Evolutionary conservation across 768 basidiomycete species (phyloP).

Genomic region (Russula olivacea): DNA sequence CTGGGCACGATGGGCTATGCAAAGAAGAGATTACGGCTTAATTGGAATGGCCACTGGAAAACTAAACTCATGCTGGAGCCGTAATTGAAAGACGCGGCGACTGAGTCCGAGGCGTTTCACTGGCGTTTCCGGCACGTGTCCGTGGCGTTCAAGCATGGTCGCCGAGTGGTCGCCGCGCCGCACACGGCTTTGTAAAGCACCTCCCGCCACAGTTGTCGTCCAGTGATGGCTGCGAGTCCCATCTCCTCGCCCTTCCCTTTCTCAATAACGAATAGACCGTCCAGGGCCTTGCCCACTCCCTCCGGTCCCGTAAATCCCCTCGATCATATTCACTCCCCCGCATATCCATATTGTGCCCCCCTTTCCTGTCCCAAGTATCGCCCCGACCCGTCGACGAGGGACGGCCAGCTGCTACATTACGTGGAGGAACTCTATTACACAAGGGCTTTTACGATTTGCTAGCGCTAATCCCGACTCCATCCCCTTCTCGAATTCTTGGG

Average conservation of each 20-base stretch:
- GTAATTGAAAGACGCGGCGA: neutral
- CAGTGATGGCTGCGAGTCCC: neutral
- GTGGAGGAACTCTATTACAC: constrained; percentile 70
- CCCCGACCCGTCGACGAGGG: constrained; percentile 35
- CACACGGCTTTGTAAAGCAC: neutral
- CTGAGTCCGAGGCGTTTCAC: neutral
- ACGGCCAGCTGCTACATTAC: constrained; percentile 45
- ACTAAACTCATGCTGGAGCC: neutral
- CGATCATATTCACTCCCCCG: constrained; percentile 16
- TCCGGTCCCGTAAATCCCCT: constrained; percentile 10
- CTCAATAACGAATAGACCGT: constrained; percentile 8
- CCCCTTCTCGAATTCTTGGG: constrained; percentile 64
- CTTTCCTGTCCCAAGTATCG: constrained; percentile 30
- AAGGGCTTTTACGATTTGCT: constrained; percentile 88
- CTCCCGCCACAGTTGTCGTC: neutral
- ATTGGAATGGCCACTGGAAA: neutral
- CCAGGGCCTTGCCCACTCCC: constrained; percentile 24
- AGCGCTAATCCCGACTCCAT: constrained; percentile 60
- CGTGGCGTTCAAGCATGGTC: constrained; percentile 15
- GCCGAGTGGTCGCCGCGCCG: constrained; percentile 12
- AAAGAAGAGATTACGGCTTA: neutral
- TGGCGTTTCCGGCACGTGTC: constrained; percentile 10
- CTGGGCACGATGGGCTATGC: neutral
- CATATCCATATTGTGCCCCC: constrained; percentile 28
- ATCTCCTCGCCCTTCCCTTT: too few relatives aligned